Evolutionary conservation across 345 rosid species (phyloP).

Genomic region (Melastoma malabathricum): DNA sequence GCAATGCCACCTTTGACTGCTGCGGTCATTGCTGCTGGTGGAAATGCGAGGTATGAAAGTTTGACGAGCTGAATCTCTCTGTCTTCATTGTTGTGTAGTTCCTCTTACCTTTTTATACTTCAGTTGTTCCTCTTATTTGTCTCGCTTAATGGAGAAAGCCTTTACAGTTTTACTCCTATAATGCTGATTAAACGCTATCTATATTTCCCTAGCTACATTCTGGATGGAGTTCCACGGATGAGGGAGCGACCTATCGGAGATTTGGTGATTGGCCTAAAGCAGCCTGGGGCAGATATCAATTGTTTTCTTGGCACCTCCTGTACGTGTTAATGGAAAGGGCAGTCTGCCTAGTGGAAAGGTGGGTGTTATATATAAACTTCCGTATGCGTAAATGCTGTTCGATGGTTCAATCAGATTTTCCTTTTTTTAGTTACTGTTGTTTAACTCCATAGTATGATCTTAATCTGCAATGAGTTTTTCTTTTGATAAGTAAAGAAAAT

Average conservation of each 20-base stretch:
- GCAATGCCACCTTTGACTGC: conserved; percentile 97
- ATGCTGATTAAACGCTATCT: neutral
- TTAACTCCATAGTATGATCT: too few relatives aligned
- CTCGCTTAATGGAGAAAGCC: too few relatives aligned
- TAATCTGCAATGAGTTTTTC: too few relatives aligned
- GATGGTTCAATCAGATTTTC: too few relatives aligned
- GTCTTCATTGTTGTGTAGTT: too few relatives aligned
- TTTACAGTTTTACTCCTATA: too few relatives aligned
- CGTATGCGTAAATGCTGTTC: neutral
- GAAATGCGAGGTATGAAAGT: conserved; percentile 54
- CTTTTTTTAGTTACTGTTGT: neutral
- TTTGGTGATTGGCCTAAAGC: conserved; percentile 77
- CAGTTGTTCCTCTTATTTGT: too few relatives aligned
- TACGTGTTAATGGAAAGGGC: conserved; percentile 61
- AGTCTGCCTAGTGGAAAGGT: conserved; percentile 99
- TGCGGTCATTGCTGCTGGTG: conserved; percentile 86
- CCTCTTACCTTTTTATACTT: too few relatives aligned
- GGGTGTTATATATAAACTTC: conserved; percentile 6
- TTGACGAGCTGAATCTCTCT: too few relatives aligned
- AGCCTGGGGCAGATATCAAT: conserved; percentile 79
- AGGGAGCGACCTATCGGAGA: conserved; percentile 96
- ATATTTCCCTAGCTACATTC: conserved; percentile 45
- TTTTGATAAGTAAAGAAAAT: too few relatives aligned
- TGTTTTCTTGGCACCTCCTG: conserved; percentile 81
- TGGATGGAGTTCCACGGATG: conserved; percentile 95